Conservation (phyloP, 306 rosid species). For the Geum urbanum region DNA sequence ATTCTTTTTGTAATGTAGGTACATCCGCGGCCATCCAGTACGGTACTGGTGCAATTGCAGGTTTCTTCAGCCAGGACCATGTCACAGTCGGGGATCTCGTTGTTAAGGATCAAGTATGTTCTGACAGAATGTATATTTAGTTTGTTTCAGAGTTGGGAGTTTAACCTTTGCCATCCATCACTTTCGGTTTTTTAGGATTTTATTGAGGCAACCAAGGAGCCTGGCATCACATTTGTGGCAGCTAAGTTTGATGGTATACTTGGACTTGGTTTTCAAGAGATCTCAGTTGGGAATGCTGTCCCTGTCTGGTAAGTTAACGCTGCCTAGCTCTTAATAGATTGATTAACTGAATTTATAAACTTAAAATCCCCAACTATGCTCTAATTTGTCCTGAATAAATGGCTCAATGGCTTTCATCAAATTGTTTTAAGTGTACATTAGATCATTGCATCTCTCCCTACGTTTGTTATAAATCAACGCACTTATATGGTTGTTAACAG, state of each 20-base stretch:
- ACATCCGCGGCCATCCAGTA: constrained; percentile 45
- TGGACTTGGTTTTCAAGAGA: constrained; percentile 50
- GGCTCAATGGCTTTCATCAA: not conserved
- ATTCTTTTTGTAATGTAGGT: constrained; percentile 28
- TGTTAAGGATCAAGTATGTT: constrained; percentile 40
- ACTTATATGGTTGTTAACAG: not conserved
- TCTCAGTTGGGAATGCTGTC: constrained; percentile 38
- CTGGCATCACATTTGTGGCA: constrained; percentile 39
- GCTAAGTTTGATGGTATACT: constrained; percentile 48
- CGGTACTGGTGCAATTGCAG: constrained; percentile 56
- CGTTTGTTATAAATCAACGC: not conserved
- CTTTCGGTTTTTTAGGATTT: constrained; percentile 31
- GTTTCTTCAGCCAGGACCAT: constrained; percentile 45
- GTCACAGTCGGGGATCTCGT: constrained; percentile 42
- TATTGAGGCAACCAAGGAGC: constrained; percentile 57
- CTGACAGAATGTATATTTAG: constrained; percentile 14
- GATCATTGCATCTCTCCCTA: not conserved
- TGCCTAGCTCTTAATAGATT: not conserved
- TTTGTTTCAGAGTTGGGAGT: constrained; percentile 2
- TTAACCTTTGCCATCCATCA: constrained; percentile 5
- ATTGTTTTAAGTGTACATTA: not conserved
- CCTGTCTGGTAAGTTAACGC: constrained; percentile 45
- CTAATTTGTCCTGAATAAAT: not conserved
- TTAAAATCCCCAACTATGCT: not conserved
- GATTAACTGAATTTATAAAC: not conserved